Base-by-base conservation (phyloP, 768 basidiomycete species). In the Rhodotorula sphaerocarpa region DNA sequence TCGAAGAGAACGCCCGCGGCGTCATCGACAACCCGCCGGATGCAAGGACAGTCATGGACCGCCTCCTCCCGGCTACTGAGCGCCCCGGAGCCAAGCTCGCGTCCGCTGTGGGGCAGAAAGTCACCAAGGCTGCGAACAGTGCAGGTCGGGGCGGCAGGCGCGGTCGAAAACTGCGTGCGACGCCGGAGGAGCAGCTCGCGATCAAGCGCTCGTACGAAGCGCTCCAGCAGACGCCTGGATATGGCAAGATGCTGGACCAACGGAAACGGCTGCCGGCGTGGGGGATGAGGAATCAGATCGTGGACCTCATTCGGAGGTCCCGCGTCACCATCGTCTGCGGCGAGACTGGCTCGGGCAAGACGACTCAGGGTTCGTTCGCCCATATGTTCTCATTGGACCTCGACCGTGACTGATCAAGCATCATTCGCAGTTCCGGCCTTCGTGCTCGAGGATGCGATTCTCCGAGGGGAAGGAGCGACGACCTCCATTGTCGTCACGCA, bases 301-400 rank as follows among this genome's bases (percentile, higher is more conserved):
- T 90, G 50, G 58, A 76, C 20, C 72, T 79, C 27, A 76, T 95
- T 14, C 78, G 81, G 42, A 75, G 72, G 15, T 82, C 82, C 68
- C 78, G 84, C 51, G 87, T 86, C 5, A 80, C 91, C 2, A 81
- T 96, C 0, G 85, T 95, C 0, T 86, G 92, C 7, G 92, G 92
- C 47, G 91, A 93, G 75, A 90, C 88, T 54, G 88, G 91, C 52
- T 89, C 86, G 54, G 91, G 91, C 31, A 96, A 96, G 75, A 91
- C 89, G 3, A 91, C 89, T 0, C 89, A 91, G 71, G 72, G 87
- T 88, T 70, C 62, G 80, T 36, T 31, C 18, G 1, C 65, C n/a
- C n/a, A n/a, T n/a, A 27, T 27, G 34, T 53, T 36, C 6, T 34
- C 31, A 42, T 20, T 25, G 25, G 25, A n/a, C 28, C 39, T 18